Percentiles rank a stretch among this genome's conserved stretches.
These are phyloP conservation scores for Xylaria curta DNA, from an alignment of 495 filamentous ascomycete genomes.

Conservation along the genomic window DNA sequence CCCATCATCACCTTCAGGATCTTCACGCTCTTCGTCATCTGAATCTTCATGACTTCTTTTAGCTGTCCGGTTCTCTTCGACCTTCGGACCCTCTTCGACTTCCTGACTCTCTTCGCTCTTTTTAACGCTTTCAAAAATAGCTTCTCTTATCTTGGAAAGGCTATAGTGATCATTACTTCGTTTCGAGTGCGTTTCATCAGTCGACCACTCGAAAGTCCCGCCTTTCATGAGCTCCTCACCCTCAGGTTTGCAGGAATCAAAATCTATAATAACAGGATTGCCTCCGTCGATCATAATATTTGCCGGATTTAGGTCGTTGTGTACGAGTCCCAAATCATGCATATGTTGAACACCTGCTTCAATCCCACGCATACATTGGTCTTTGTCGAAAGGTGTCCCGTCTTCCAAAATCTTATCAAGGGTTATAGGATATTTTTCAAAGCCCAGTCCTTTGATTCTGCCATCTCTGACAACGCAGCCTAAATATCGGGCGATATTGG, in stretches of 20 bases:
- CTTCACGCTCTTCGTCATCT: background rate
- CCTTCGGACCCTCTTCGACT: background rate
- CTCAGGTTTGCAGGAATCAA: slow-evolving; percentile 44
- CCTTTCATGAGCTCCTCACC: slow-evolving; percentile 35
- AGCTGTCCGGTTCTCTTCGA: background rate
- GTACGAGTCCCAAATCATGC: slow-evolving; percentile 37
- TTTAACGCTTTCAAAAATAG: background rate
- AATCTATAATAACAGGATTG: slow-evolving; percentile 50
- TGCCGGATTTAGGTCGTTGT: slow-evolving; percentile 40
- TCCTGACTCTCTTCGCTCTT: background rate
- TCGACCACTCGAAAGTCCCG: slow-evolving; percentile 26
- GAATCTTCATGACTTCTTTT: background rate
- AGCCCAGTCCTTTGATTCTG: slow-evolving; percentile 11
- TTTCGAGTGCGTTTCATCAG: background rate
- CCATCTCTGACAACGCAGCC: slow-evolving; percentile 11
- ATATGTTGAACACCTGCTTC: slow-evolving; percentile 38
- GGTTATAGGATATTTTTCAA: slow-evolving; percentile 9
- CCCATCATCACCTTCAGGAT: background rate
- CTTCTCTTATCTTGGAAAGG: background rate
- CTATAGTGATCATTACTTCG: background rate
- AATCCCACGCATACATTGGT: slow-evolving; percentile 32
- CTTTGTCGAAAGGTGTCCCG: slow-evolving; percentile 19
- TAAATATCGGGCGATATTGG: slow-evolving; percentile 17
- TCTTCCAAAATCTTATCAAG: background rate
- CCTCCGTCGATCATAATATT: slow-evolving; percentile 44